phyloP scores from a whole-genome alignment of 768 basidiomycete species.

The Suillus luteus region DNA sequence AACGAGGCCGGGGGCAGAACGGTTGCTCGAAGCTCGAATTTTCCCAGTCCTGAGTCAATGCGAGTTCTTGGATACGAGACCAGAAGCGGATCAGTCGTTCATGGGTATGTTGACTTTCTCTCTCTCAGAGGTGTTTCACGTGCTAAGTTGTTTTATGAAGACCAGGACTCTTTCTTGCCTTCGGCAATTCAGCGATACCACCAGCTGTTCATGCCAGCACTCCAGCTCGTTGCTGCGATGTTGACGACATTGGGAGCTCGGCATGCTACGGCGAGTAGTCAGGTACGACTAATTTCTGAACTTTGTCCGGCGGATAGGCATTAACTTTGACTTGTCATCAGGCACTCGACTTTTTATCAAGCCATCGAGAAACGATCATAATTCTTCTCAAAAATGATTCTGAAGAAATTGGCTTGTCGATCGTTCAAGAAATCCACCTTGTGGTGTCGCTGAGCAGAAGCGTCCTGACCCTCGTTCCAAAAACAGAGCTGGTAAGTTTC shows the following conservation, averaged over 20 bases:
- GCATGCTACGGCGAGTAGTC: conserved; percentile 67
- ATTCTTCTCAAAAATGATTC: conserved; percentile 79
- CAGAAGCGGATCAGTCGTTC: conserved; percentile 79
- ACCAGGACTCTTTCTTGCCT: conserved; percentile 84
- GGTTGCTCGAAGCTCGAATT: conserved; percentile 75
- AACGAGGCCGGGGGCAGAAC: conserved; percentile 81
- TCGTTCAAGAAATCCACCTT: conserved; percentile 79
- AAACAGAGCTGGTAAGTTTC: conserved; percentile 66
- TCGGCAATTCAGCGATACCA: conserved; percentile 89
- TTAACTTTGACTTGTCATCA: conserved; percentile 30
- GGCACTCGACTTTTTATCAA: conserved; percentile 80
- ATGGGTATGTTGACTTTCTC: conserved; percentile 54
- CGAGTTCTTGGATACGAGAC: conserved; percentile 84
- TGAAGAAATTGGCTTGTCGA: conserved; percentile 58
- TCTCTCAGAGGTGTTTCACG: neutral
- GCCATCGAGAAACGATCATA: conserved; percentile 81
- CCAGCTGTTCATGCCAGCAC: conserved; percentile 82
- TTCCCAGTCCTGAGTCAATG: conserved; percentile 77
- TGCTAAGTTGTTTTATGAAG: conserved; percentile 39
- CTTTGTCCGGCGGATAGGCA: neutral
- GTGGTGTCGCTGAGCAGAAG: conserved; percentile 71
- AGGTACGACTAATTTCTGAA: conserved; percentile 45
- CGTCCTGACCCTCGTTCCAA: conserved; percentile 71
- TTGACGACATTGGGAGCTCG: conserved; percentile 74
- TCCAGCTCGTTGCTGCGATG: conserved; percentile 79